These are phyloP conservation scores for Ogataea minuta DNA, from an alignment of 805 yeast species.

Conservation along the genomic window DNA sequence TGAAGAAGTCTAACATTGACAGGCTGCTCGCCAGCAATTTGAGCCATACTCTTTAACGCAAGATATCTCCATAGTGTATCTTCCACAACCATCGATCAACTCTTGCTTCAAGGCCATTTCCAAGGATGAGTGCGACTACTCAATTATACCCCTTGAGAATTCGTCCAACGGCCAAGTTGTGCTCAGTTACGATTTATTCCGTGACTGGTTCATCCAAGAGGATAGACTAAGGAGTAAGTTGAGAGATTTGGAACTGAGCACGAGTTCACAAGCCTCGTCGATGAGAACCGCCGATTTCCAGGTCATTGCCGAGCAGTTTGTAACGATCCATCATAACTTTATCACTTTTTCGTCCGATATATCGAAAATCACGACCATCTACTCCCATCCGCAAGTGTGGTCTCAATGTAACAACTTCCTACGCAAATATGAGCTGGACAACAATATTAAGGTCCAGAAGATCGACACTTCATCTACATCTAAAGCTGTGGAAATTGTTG, in stretches of 20 bases:
- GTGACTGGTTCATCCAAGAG: constrained; percentile 55
- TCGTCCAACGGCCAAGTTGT: constrained; percentile 94
- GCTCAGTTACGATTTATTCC: constrained; percentile 74
- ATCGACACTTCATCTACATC: constrained; percentile 81
- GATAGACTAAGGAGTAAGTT: constrained; percentile 13
- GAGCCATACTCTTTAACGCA: constrained; percentile 23
- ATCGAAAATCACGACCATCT: constrained; percentile 51
- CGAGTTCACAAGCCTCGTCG: constrained; percentile 14
- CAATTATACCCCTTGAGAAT: constrained; percentile 89
- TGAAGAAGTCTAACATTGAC: not conserved
- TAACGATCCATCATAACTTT: constrained; percentile 77
- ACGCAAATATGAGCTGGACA: constrained; percentile 32
- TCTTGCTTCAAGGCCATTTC: constrained; percentile 62
- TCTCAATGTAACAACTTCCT: constrained; percentile 76
- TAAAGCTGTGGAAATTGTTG: constrained; percentile 71
- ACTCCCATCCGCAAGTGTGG: constrained; percentile 98
- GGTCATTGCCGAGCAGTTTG: constrained; percentile 77
- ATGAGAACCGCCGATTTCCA: constrained; percentile 38
- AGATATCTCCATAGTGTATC: constrained; percentile 24
- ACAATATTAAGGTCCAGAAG: constrained; percentile 37
- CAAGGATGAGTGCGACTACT: constrained; percentile 51
- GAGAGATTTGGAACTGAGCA: constrained; percentile 12
- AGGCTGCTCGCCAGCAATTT: constrained; percentile 50
- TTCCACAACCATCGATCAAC: constrained; percentile 43
- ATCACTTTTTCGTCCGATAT: constrained; percentile 47